Evolutionary conservation across 192 early-diverging fungal genomes (phyloP), one percentile per base, ranked within the genome.

Genomic region (Backusella morwellensis): DNA sequence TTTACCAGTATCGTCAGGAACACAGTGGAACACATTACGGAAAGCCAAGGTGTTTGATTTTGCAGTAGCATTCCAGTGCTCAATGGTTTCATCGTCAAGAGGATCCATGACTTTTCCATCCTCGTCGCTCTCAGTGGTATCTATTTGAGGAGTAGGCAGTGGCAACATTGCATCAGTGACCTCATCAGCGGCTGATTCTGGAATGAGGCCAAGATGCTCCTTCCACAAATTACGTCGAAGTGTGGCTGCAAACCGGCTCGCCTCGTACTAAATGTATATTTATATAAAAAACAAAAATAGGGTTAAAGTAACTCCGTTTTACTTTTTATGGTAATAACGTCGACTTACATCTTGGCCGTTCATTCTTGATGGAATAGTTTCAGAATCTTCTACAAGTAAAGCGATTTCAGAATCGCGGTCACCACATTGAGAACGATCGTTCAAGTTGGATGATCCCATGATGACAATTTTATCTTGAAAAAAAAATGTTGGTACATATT

Each of bases 331-430:
- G 56, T 59, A 59, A 26, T 54, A 4, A 4, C 29, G 19, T 26
- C 8, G 5, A 66, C 83, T 73, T 84, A 87, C 86, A 36, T 78
- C 79, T 12, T 87, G 74, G 3, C 93, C 94, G 68, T 93, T 87
- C 94, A 97, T 95, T 34, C 82, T 85, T 0, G 93, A 90, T 21
- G 81, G 80, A 21, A 97, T 81, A 12, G 82, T 86, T 38, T 90
- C 85, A 6, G 89, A 82, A 74, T 97, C 95, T 78, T 93, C 92
- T 14, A 97, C 85, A 19, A 95, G 74, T 71, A 95, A 91, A 50
- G 95, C 96, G 63, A 97, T 91, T 83, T 97, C 96, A 12, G 93
- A 95, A 78, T 97, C 95, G 72, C 92, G 92, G 74, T 90, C 90
- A 41, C 96, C 96, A 54, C 90, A 82, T 84, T 94, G 94, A 0